Evolutionary conservation across 2,329 filamentous ascomycete genomes (phyloP), one percentile per base, ranked within the genome.

Genomic region (Apiospora kogelbergensis): DNA sequence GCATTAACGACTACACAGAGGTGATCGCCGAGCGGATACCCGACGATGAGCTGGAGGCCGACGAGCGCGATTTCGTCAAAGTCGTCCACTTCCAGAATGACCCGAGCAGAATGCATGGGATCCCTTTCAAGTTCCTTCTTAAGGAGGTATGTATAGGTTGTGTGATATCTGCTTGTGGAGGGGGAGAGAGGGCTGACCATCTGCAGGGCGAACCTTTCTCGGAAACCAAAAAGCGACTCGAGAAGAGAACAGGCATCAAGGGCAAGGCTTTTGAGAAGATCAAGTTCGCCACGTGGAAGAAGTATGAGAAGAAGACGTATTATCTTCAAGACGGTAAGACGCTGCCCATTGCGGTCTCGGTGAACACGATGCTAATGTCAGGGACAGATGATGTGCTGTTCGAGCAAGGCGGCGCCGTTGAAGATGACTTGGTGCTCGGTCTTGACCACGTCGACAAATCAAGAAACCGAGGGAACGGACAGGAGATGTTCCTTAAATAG

Each of bases 191-290:
- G 68, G 33, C 65, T 68, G 69, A 78, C 67, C 63, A 11, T 33
- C 15, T 67, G 10, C 66, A 95, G 89, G 93, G 90, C 67, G 96
- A 99, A 80, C 85, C 86, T 46, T 98, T 99, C 81, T 90, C 89
- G 69, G 93, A 98, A 42, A 98, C 95, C 57, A 98, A 95, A 83
- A 94, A 97, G 82, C 90, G 96, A n/a, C 84, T 99, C 4, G 95
- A 96, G 74, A 95, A 95, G 80, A 88, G 95, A 70, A 97, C 93
- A 0, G 95, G 95, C 33, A 91, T 99, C 82, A 98, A 98, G 81
- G 97, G 96, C 80, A 99, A 99, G 85, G 94, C 94, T 73, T 95
- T 99, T 74, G 95, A 99, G 81, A 98, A 98, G 85, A 96, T 99
- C 81, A 98, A 97, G 81, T 98, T 99, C 84, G 93, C 94, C 7